phyloP scores from a whole-genome alignment of 768 basidiomycete genomes.

The Clavulina sp. region DNA sequence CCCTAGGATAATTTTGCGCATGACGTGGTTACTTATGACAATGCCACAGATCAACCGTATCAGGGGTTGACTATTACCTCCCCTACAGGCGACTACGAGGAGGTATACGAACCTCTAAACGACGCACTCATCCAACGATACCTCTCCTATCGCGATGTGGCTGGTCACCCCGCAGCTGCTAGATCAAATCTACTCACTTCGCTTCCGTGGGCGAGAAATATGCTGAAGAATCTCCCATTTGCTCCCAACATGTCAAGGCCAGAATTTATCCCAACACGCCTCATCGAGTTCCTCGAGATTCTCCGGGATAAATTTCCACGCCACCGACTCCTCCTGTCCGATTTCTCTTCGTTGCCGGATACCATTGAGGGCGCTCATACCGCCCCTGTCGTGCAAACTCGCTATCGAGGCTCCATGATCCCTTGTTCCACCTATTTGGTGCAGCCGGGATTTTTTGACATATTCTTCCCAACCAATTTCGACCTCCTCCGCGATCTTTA shows the following conservation, averaged over 20 bases:
- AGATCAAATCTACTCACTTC: constrained; percentile 35
- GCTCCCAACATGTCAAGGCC: constrained; percentile 74
- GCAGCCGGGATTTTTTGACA: constrained; percentile 92
- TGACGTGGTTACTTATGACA: constrained; percentile 82
- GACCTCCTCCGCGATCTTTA: constrained; percentile 76
- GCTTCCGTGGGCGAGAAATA: constrained; percentile 38
- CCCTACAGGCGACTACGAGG: constrained; percentile 62
- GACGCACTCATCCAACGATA: constrained; percentile 74
- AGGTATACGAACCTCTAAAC: constrained; percentile 63
- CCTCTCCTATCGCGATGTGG: constrained; percentile 44
- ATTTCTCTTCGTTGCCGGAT: constrained; percentile 80
- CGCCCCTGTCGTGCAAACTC: constrained; percentile 92
- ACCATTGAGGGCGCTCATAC: constrained; percentile 48
- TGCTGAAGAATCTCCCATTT: constrained; percentile 65
- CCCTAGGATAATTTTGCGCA: constrained; percentile 88
- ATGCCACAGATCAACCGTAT: constrained; percentile 57
- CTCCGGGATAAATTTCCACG: constrained; percentile 73
- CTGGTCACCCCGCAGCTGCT: constrained; percentile 36
- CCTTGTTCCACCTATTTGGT: constrained; percentile 85
- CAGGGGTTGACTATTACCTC: constrained; percentile 74
- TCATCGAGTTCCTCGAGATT: constrained; percentile 66
- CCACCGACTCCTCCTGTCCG: constrained; percentile 85
- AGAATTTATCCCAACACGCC: constrained; percentile 86
- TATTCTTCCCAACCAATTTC: constrained; percentile 95
- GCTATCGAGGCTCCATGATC: constrained; percentile 67